Conservation (phyloP, 352 stramenopile species). For the Globisporangium carolinianum region DNA sequence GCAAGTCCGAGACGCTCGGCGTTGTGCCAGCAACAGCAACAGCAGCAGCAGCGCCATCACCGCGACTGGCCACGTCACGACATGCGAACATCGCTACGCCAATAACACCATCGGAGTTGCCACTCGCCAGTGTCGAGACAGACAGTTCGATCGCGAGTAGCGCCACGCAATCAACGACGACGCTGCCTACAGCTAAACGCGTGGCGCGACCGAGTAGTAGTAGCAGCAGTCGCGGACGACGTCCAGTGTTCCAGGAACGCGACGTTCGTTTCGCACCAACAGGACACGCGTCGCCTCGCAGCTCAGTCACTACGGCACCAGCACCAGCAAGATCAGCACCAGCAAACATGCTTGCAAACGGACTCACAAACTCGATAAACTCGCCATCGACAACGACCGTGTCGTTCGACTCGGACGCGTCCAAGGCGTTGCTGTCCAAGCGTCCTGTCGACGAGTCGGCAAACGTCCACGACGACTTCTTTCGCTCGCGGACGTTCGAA, state of each 20-base stretch:
- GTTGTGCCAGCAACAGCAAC: not conserved
- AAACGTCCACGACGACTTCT: constrained; percentile 5
- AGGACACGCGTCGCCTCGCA: too few relatives aligned
- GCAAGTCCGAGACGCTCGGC: too few relatives aligned
- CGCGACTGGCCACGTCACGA: not conserved
- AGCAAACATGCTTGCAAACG: not conserved
- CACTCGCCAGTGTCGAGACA: not conserved
- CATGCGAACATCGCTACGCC: not conserved
- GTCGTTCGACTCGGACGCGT: constrained; percentile 9
- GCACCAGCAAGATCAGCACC: not conserved
- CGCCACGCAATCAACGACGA: not conserved
- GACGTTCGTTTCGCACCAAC: too few relatives aligned
- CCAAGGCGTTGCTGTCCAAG: constrained; percentile 3
- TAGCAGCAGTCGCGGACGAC: not conserved
- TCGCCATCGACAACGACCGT: constrained; percentile 11
- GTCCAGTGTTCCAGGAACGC: too few relatives aligned
- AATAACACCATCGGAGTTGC: not conserved
- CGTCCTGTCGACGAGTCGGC: not conserved
- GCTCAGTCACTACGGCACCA: not conserved
- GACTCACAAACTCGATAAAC: constrained; percentile 6
- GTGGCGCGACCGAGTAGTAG: not conserved
- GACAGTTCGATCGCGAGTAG: not conserved
- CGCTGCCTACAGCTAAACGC: not conserved
- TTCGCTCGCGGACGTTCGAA: constrained; percentile 10
- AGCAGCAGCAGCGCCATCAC: not conserved